Base-by-base conservation (phyloP, 2,329 filamentous ascomycete genomes). In the Fusarium guadeloupense region DNA sequence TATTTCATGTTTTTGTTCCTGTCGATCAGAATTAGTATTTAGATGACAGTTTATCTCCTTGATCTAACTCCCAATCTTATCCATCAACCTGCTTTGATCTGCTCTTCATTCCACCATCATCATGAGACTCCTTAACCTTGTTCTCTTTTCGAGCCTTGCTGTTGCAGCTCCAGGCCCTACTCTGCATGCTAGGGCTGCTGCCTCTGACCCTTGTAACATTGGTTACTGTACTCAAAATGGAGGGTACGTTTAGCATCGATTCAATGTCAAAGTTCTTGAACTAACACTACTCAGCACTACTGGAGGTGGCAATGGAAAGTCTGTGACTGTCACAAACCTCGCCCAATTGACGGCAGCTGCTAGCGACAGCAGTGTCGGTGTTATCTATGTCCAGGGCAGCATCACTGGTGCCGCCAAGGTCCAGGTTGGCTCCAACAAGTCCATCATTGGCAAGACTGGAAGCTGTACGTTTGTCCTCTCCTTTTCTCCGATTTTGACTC, bases 381-480 rank as follows among this genome's bases (percentile, higher is more conserved):
- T 69, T 14, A 64, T 69, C 12, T 23, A 67, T 2, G 62, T 69
- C 1, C 40, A 69, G 16, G 66, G 66, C 9, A 53, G 33, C 14
- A 69, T 69, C 8, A 64, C 64, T 2, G 67, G 67, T 0, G 62
- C 64, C 13, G 62, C 66, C 9, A 68, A 69, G n/a, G 66, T 69
- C 0, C 64, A 66, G 9, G 56, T 69, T 7, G 57, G 55, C 16
- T 69, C 66, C 1, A 43, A 69, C 28, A 69, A 69, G 31, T 59
- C 67, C 3, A 66, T 69, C 13, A 64, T 69, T 6, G 67, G 67
- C 3, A 66, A 62, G 43, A 21, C 47, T 0, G 66, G 66, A 1
- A 69, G 66, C 38, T 69, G 66, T 69, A 35, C 1, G 66, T 48
- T 2, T 4, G 6, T 1, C 4, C 12, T 17, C 12, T 10, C 16